phyloP scores from a whole-genome alignment of 176 grass and related monocot genomes.

The Chloris gayana region DNA sequence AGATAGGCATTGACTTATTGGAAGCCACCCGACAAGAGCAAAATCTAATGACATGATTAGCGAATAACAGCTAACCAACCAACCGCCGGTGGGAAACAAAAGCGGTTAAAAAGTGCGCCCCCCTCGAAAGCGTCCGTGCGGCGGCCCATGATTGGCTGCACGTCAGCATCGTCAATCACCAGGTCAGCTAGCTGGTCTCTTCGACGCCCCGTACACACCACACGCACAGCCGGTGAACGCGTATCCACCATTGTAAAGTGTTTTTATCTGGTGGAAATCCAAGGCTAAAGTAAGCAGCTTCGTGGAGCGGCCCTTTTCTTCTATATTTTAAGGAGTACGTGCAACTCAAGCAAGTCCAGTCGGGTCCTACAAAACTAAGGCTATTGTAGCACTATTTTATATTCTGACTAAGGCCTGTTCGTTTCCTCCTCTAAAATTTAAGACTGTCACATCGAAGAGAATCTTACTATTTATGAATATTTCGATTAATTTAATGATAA shows the following conservation, averaged over 20 bases:
- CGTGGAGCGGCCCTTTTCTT: not conserved
- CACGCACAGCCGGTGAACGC: not conserved
- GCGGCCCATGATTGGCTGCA: slow-evolving; percentile 17
- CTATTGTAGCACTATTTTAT: not conserved
- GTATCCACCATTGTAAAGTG: not conserved
- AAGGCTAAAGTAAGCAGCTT: not conserved
- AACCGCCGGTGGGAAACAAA: not conserved
- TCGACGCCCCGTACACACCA: not conserved
- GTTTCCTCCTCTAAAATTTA: no score
- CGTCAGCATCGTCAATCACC: not conserved
- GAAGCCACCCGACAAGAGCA: slow-evolving; percentile 21
- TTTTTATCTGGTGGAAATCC: slow-evolving; percentile 26
- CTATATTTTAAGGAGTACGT: not conserved
- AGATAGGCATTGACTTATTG: slow-evolving; percentile 45
- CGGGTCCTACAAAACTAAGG: not conserved
- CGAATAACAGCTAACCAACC: slow-evolving; percentile 6
- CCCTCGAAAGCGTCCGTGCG: not conserved
- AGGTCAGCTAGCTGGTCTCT: not conserved
- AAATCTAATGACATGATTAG: slow-evolving; percentile 46
- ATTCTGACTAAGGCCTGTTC: no score
- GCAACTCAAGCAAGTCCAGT: slow-evolving; percentile 9
- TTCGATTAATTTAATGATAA: no score
- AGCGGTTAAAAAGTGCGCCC: slow-evolving; percentile 25
- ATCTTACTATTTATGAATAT: no score
- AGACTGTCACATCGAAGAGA: no score